These are phyloP conservation scores for Saraca asoca DNA, from an alignment of 331 rosid genomes.

Conservation along the genomic window DNA sequence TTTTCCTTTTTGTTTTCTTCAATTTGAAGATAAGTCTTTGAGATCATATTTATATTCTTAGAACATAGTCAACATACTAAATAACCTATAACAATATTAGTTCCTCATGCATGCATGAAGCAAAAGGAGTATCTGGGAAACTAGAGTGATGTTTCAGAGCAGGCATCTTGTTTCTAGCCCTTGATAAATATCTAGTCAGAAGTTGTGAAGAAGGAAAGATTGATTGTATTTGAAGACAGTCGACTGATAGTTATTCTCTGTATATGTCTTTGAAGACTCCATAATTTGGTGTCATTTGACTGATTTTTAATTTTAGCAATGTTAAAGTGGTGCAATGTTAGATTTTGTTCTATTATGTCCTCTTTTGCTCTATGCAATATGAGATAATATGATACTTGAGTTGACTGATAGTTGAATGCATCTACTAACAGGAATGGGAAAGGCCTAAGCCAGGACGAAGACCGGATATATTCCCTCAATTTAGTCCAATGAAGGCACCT, in stretches of 20 bases:
- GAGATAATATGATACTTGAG: background rate
- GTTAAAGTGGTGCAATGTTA: no score
- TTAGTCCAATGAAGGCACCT: conserved; percentile 91
- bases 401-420: conserved; percentile 23
- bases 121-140: background rate
- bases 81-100: background rate
- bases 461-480: conserved; percentile 86
- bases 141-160: background rate
- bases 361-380: no score
- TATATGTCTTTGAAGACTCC: background rate
- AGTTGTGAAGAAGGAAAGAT: background rate
- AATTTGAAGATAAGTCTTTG: background rate
- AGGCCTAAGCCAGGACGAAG: conserved; percentile 84
- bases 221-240: background rate
- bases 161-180: background rate
- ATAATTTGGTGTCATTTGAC: background rate
- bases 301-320: no score
- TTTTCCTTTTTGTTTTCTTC: background rate
- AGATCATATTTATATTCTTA: no score
- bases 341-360: no score
- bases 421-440: conserved; percentile 73
- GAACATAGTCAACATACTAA: no score
- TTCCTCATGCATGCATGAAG: conserved; percentile 23
- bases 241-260: background rate
- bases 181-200: conserved; percentile 6